Percentiles rank a stretch among this genome's conserved stretches.
These are phyloP conservation scores for Paramecium sexaurelia DNA, from an alignment of 73 alveolate species.

Conservation along the genomic window DNA sequence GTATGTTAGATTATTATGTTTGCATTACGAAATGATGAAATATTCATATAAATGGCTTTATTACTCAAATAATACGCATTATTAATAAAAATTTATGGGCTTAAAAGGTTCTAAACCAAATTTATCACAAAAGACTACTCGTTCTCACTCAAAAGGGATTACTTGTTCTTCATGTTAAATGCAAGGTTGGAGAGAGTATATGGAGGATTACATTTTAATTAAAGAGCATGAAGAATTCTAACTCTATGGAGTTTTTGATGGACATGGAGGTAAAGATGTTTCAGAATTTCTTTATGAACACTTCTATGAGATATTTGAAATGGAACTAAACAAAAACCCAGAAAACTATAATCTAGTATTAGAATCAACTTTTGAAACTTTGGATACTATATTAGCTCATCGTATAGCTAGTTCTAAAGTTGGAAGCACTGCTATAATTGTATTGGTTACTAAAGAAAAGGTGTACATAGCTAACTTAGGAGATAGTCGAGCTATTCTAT, in stretches of 20 bases:
- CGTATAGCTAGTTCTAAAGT: not conserved
- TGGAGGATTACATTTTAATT: conserved; percentile 28
- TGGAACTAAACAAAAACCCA: conserved; percentile 68
- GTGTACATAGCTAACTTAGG: conserved; percentile 93
- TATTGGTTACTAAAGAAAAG: conserved; percentile 72
- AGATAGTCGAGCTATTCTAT: conserved; percentile 87
- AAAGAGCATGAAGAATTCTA: not conserved
- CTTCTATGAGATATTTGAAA: conserved; percentile 72
- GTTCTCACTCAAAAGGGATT: not conserved
- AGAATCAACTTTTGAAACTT: conserved; percentile 81
- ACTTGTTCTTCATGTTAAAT: not conserved
- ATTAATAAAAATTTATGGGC: not conserved
- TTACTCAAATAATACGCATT: conserved; percentile 23
- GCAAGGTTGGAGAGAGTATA: conserved; percentile 33
- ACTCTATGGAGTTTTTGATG: conserved; percentile 94
- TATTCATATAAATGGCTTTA: not conserved
- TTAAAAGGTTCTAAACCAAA: conserved; percentile 5
- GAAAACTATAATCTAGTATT: conserved; percentile 84
- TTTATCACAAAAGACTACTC: not conserved
- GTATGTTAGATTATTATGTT: too few relatives aligned
- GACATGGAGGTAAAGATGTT: conserved; percentile 97
- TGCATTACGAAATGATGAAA: not conserved
- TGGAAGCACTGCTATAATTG: conserved; percentile 87
- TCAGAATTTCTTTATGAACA: conserved; percentile 79
- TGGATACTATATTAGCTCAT: conserved; percentile 83